phyloP scores from a whole-genome alignment of 2,329 filamentous ascomycete species.

The Alternaria burnsii region DNA sequence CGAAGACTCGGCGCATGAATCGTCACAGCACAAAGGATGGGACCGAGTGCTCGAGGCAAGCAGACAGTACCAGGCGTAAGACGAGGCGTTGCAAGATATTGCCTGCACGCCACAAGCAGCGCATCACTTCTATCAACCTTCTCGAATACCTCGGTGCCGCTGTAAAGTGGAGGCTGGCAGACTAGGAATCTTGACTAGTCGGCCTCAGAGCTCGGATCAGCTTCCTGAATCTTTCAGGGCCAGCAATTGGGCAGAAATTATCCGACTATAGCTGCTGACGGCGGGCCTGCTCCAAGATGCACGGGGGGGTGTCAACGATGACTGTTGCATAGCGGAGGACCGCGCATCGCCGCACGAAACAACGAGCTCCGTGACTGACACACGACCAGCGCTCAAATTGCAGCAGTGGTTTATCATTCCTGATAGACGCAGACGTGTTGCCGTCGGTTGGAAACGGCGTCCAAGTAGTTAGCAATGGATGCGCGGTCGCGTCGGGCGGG shows the following conservation, averaged over 20 bases:
- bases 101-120: conserved; percentile 28
- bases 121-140: conserved; percentile 45
- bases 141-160: conserved; percentile 39
- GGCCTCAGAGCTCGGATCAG: conserved; percentile 28
- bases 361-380: conserved; percentile 13
- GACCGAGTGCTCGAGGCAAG: background rate
- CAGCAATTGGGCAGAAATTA: conserved; percentile 37
- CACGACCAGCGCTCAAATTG: conserved; percentile 2
- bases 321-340: conserved; percentile 24
- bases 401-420: conserved; percentile 5
- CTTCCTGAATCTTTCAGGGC: conserved; percentile 25
- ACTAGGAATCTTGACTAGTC: conserved; percentile 22
- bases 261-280: conserved; percentile 30
- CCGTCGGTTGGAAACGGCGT: background rate
- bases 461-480: background rate
- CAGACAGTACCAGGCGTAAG: background rate
- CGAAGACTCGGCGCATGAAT: conserved; percentile 3
- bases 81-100: background rate
- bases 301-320: conserved; percentile 11
- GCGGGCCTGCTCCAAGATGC: conserved; percentile 13
- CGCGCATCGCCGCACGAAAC: conserved; percentile 33
- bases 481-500: conserved; percentile 18
- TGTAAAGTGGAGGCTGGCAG: conserved; percentile 23
- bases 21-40: background rate
- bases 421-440: conserved; percentile 8